Evolutionary conservation across 139 green algal genomes (phyloP).

Genomic region (Chlamydomonas schloesseri): DNA sequence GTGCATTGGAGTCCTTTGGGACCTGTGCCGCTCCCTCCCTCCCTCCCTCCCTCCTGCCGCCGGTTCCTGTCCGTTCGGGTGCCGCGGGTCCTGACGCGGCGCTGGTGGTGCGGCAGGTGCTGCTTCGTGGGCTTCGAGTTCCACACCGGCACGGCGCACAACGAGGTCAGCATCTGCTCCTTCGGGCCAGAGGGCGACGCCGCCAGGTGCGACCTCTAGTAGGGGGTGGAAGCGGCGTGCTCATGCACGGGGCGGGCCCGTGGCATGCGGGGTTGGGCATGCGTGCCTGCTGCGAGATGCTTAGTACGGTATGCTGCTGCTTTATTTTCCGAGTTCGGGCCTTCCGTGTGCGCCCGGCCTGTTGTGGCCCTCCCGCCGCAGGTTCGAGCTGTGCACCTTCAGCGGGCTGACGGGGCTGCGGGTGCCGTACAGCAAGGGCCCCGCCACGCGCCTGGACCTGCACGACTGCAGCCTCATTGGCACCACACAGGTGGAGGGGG

Average conservation of each 20-base stretch:
- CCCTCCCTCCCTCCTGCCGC: no score
- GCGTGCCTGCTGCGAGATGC: no score
- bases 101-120: neutral
- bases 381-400: constrained; percentile 42
- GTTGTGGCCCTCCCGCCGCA: neutral
- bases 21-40: neutral
- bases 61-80: no score
- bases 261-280: no score
- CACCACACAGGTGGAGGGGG: constrained; percentile 20
- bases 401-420: constrained; percentile 28
- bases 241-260: neutral
- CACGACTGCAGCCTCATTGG: constrained; percentile 29
- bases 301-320: no score
- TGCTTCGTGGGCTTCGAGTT: constrained; percentile 42
- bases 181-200: neutral
- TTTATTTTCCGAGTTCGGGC: no score
- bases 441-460: constrained; percentile 20
- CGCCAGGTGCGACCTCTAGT: neutral
- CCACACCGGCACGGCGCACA: constrained; percentile 5
- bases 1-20: no score
- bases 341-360: neutral
- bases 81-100: neutral
- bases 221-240: neutral
- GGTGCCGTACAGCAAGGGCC: constrained; percentile 39
- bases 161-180: constrained; percentile 37